Evolutionary conservation across 495 filamentous ascomycete genomes (phyloP).

Genomic region (Neurospora hispaniola): DNA sequence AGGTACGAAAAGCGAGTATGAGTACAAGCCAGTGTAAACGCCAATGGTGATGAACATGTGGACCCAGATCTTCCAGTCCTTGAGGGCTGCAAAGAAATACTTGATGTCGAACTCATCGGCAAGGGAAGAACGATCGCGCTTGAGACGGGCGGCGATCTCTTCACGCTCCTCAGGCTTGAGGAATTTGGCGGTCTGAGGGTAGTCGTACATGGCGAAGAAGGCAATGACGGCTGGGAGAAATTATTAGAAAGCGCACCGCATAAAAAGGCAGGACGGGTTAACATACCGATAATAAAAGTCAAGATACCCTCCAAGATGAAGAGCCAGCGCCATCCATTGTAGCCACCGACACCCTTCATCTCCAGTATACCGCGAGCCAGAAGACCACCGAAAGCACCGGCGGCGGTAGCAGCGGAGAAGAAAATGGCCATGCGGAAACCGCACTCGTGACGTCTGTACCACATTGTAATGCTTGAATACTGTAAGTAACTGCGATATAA

Average conservation of each 20-base stretch:
- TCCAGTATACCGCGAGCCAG: constrained; percentile 57
- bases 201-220: constrained; percentile 68
- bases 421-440: constrained; percentile 66
- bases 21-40: constrained; percentile 51
- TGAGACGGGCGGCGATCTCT: constrained; percentile 57
- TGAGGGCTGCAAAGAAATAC: constrained; percentile 61
- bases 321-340: constrained; percentile 66
- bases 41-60: constrained; percentile 41
- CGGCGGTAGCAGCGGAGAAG: constrained; percentile 69
- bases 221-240: constrained; percentile 40
- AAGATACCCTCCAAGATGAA: constrained; percentile 61
- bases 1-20: constrained; percentile 56
- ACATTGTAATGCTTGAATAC: constrained; percentile 47
- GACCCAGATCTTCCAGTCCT: constrained; percentile 72
- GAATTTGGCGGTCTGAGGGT: constrained; percentile 67
- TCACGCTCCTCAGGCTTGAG: constrained; percentile 52
- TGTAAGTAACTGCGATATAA: background rate
- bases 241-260: background rate
- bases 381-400: constrained; percentile 70
- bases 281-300: constrained; percentile 48
- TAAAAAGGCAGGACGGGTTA: constrained; percentile 14
- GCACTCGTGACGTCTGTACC: constrained; percentile 57
- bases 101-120: constrained; percentile 67
- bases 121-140: constrained; percentile 57
- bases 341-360: constrained; percentile 55